Evolutionary conservation across 176 grass and related monocot genomes (phyloP), one percentile per base, ranked within the genome.

Genomic region (Oryza meyeriana): DNA sequence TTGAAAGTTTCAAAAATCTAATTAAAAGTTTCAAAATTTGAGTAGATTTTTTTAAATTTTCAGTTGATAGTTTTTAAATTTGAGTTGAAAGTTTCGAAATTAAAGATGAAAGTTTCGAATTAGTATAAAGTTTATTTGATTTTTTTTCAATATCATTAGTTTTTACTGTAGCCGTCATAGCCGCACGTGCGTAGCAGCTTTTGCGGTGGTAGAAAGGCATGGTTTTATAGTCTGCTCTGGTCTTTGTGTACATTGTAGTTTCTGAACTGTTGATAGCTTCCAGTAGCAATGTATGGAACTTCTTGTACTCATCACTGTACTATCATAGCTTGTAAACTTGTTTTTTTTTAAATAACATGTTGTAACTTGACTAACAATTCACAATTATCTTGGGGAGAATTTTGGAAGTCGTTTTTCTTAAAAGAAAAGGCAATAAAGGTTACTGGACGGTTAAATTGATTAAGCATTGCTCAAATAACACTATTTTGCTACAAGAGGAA

Each of bases 401-500:
- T 59, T 59, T 25, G 55, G 22, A 59, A 10, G 22, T 25, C 22
- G 10, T 13, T 22, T 67, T 48, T 48, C 34, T 66, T 33, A 16
- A 18, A 13, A 47, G 5, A 13, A 10, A 16, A 67, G 25, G 30
- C 16, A 77, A 20, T 62, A 39, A 17, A 42, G 10, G 17, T 3
- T 44, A 30, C 12, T 31, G 5, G 8, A 31, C n/a, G 45, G 20
- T 24, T 36, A 27, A 79, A 27, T 38, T 69, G n/a, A 27, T 35
- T 27, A 47, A 47, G 41, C 42, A 10, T 52, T 52, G 20, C 42
- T 48, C 41, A 11, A 3, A 20, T 17, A 11, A n/a, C 24, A 20
- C 69, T 64, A 3, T 73, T 82, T 82, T 82, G 57, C 34, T 73
- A 45, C 12, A 42, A 63, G 28, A 82, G 1, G 18, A 48, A 83